Percentiles rank a stretch among this genome's conserved stretches.
Conservation (phyloP, 2,329 filamentous ascomycete species). For the Tympanopsis confertula region DNA sequence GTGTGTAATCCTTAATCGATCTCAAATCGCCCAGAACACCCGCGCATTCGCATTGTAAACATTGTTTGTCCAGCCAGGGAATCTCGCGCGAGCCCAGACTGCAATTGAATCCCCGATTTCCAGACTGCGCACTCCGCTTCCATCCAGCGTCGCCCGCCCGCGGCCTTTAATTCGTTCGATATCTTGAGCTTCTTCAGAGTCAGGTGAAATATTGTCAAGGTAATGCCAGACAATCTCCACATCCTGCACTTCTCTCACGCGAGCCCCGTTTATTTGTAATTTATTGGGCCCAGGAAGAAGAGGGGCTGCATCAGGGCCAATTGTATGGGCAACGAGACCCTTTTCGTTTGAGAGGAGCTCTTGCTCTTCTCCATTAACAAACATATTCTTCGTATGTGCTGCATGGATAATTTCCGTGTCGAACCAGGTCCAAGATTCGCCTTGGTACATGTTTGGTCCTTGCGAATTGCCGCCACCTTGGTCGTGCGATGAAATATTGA, state of each 20-base stretch:
- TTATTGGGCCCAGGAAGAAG: not conserved
- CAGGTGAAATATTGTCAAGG: conserved; percentile 13
- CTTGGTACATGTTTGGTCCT: no score
- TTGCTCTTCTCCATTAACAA: conserved; percentile 1
- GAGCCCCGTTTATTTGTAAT: not conserved
- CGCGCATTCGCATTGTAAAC: conserved; percentile 15
- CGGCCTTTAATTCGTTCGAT: conserved; percentile 16
- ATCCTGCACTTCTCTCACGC: not conserved
- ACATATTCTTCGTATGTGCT: conserved; percentile 10
- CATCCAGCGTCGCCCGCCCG: conserved; percentile 19
- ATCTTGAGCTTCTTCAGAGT: conserved; percentile 17
- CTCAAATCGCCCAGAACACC: conserved; percentile 20
- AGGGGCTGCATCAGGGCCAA: not conserved
- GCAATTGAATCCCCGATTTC: conserved; percentile 20
- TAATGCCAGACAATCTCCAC: conserved; percentile 18
- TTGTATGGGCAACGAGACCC: no score
- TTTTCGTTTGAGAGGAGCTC: no score
- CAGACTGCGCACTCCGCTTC: conserved; percentile 17
- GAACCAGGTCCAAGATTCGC: conserved; percentile 23
- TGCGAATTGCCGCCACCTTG: conserved; percentile 21
- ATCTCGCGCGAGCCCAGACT: conserved; percentile 22
- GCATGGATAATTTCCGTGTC: conserved; percentile 17
- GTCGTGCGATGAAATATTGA: conserved; percentile 19
- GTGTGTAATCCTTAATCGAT: no score
- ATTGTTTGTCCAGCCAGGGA: conserved; percentile 20